Evolutionary conservation across 306 rosid genomes (phyloP), one percentile per base, ranked within the genome.

Genomic region (Begonia masoniana): DNA sequence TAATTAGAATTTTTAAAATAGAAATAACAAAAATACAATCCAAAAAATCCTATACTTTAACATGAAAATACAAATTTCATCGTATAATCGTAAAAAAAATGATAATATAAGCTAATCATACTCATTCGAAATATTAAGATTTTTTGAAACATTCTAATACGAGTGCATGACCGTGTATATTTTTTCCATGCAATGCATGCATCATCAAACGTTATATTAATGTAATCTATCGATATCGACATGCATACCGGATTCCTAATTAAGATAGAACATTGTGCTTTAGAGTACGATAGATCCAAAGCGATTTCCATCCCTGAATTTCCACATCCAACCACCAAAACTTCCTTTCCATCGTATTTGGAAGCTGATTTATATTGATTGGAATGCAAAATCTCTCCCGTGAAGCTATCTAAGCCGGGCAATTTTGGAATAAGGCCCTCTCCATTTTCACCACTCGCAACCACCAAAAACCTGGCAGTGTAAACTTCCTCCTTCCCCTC

Each of bases 171-270:
- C 1, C 19, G 19, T 1, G 19, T 17, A 17, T 17, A 17, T 1
- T 17, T 17, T 26, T 6, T 26, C 6, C 35, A 26, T 26, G 2
- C 35, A 26, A 26, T 26, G 19, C 19, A 17, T 17, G 19, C 19
- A 17, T 17, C 19, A 17, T 17, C 19, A 17, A 17, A 17, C 19
- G 1, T 17, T 17, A 17, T 17, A 1, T 17, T 17, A 17, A 17
- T 0, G 19, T 17, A 2, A 15, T 24, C 52, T 7, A 12, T 10
- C 1, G 19, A 17, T 17, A 17, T 17, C 19, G n/a, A 17, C 19
- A 17, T 17, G 19, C 5, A 9, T 48, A 84, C 88, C 7, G 80
- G 84, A 13, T 56, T 76, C 59, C 80, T 53, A 1, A 85, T 49
- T 4, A 67, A 52, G 6, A 73, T 62, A 1, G 63, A 45, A 41